Evolutionary conservation across 768 basidiomycete genomes (phyloP), one percentile per base, ranked within the genome.

Genomic region (Suillus spraguei): DNA sequence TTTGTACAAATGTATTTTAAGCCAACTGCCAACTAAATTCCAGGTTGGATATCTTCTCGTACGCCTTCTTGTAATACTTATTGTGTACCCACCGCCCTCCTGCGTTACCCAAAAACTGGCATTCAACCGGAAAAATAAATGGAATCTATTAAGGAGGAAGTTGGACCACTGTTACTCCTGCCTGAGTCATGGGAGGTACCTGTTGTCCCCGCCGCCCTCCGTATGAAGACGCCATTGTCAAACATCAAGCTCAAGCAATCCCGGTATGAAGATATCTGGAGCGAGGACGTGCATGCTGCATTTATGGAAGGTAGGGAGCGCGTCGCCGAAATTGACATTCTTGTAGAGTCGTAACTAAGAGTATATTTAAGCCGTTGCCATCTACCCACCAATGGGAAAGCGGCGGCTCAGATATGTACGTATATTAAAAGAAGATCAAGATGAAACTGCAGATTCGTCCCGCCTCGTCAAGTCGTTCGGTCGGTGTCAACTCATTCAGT

Each of bases 401-500:
- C 76, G 70, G n/a, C 76, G 74, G 33, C 68, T 76, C 61, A 76
- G 68, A 66, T 76, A 77, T 53, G 73, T 70, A 33, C 71, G 68
- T 4, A 33, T 76, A n/a, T 62, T 71, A 41, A 58, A 58, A 20
- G 58, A 66, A 14, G 64, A 68, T 42, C 60, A 64, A 35, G 70
- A 66, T n/a, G 53, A 53, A 20, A 17, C 17, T 16, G 58, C 63
- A 22, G 60, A 60, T 13, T 49, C 63, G 33, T 66, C 66, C 47
- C 66, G 62, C 2, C 13, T 11, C 53, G 32, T 65, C 59, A 77
- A 65, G 63, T 74, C 74, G 24, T 77, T 80, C 61, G 77, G 77
- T 59, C 77, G 77, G 22, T 78, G 79, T 65, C 77, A 78, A 64
- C 71, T 78, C 24, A 80, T 78, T 39, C 77, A 80, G 36, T 75